A percentile compares a stretch with the other conserved stretches of the same genome.
Evolutionary conservation across 2,329 filamentous ascomycete genomes (phyloP).

Genomic region (Seiridium unicorne): DNA sequence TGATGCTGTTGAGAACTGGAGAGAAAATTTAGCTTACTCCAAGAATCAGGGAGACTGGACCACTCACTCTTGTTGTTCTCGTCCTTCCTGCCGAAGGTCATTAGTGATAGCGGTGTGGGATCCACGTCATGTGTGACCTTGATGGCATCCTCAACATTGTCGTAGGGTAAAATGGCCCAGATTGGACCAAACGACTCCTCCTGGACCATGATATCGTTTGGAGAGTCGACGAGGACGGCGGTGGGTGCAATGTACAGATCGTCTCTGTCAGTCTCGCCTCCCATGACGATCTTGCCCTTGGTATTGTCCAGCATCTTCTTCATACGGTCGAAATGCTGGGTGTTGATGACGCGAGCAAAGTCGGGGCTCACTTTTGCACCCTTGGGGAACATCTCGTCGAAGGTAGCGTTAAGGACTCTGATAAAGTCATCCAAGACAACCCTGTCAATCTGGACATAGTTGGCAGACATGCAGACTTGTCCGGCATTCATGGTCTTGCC

Average conservation of each 20-base stretch:
- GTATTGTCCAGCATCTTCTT: constrained; percentile 89
- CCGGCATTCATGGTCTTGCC: constrained; percentile 84
- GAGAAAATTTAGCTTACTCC: background rate
- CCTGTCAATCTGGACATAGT: constrained; percentile 84
- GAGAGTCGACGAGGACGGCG: constrained; percentile 76
- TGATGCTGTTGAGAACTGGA: constrained; percentile 58
- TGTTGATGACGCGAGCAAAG: constrained; percentile 78
- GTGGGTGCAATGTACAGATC: constrained; percentile 89
- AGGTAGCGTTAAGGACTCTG: constrained; percentile 67
- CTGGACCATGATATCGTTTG: constrained; percentile 73
- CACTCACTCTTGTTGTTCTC: constrained; percentile 71
- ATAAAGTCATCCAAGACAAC: constrained; percentile 71
- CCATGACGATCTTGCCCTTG: constrained; percentile 81
- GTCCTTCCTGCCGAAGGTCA: constrained; percentile 77
- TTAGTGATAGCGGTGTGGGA: constrained; percentile 79
- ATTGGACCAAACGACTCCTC: constrained; percentile 95
- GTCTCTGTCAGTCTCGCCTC: constrained; percentile 77
- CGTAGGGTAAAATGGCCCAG: constrained; percentile 76
- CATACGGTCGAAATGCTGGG: constrained; percentile 74
- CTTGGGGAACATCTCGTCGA: constrained; percentile 78
- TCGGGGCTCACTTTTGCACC: constrained; percentile 78
- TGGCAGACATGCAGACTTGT: constrained; percentile 89
- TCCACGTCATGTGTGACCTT: constrained; percentile 77
- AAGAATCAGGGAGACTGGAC: no score
- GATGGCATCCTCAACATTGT: constrained; percentile 83